Evolutionary conservation across 805 yeast species (phyloP).

Genomic region (Allodekkera sacchari): DNA sequence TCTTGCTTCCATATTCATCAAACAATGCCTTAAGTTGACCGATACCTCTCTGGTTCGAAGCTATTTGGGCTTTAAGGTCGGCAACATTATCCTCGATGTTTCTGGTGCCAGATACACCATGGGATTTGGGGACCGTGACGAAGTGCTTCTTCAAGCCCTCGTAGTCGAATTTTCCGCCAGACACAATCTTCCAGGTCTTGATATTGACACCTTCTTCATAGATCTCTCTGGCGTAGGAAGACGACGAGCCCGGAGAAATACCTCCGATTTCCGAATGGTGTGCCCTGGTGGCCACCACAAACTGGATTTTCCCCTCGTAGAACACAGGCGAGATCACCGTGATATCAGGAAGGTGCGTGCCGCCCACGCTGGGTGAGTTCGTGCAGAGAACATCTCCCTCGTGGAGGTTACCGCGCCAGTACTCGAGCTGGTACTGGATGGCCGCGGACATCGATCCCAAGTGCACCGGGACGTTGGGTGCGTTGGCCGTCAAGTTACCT

Average conservation of each 20-base stretch:
- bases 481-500: conserved; percentile 36
- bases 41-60: conserved; percentile 45
- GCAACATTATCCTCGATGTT: conserved; percentile 45
- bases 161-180: conserved; percentile 43
- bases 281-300: conserved; percentile 50
- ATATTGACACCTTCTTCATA: conserved; percentile 51
- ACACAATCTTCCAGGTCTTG: conserved; percentile 41
- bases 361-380: conserved; percentile 36
- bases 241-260: conserved; percentile 47
- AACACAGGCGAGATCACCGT: conserved; percentile 52
- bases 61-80: conserved; percentile 40
- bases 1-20: conserved; percentile 33
- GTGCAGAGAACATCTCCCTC: conserved; percentile 37
- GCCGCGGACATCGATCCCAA: conserved; percentile 39
- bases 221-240: conserved; percentile 44
- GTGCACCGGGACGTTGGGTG: conserved; percentile 41
- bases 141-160: conserved; percentile 38
- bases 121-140: conserved; percentile 38
- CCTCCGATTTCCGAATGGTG: conserved; percentile 60
- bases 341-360: conserved; percentile 42
- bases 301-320: conserved; percentile 34
- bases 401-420: conserved; percentile 29
- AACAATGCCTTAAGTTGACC: conserved; percentile 33
- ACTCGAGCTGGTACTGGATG: conserved; percentile 27
- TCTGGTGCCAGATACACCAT: conserved; percentile 50